Evolutionary conservation across 768 basidiomycete genomes (phyloP), one percentile per base, ranked within the genome.

Genomic region (Pulveroboletus sp.): DNA sequence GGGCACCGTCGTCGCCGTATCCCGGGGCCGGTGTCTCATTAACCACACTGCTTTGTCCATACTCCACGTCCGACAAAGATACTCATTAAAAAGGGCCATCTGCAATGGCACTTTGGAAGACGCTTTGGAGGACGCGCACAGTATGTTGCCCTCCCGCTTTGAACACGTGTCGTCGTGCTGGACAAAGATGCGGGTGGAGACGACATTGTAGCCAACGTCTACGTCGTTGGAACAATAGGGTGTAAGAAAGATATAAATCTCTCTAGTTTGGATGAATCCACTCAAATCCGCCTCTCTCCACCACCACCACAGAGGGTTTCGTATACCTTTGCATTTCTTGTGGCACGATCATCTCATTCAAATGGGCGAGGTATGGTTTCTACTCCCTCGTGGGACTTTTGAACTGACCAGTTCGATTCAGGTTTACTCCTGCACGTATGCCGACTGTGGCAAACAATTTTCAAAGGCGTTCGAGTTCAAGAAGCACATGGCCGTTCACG

Each of bases 191-290:
- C n/a, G 27, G 39, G 48, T 17, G 2, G n/a, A 35, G 35, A 13
- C 4, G 17, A 2, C 23, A 19, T 33, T 46, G 45, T 50, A 45
- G 43, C 1, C 9, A 5, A 24, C 24, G 31, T 34, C 44, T 45
- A 51, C 27, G 12, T 29, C 27, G 5, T 38, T 17, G 12, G 11
- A 45, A 49, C 52, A 47, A 51, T 47, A 31, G 37, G 31, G 19
- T 19, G 17, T 34, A 12, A 12, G 17, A 40, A 43, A 23, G 25
- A 34, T 65, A 60, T 56, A 63, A 63, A 40, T 13, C 6, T 6
- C 6, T 6, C 12, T 13, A n/a, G 27, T 23, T 7, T 13, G 11
- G 37, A n/a, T n/a, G 32, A 23, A 29, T 19, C n/a, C 38, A 16
- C 19, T 19, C 33, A 10, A 23, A 37, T 36, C 4, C 19, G 19